These are phyloP conservation scores for Paraphaeosphaeria minitans DNA, from an alignment of 2,329 filamentous ascomycete genomes.

Conservation along the genomic window DNA sequence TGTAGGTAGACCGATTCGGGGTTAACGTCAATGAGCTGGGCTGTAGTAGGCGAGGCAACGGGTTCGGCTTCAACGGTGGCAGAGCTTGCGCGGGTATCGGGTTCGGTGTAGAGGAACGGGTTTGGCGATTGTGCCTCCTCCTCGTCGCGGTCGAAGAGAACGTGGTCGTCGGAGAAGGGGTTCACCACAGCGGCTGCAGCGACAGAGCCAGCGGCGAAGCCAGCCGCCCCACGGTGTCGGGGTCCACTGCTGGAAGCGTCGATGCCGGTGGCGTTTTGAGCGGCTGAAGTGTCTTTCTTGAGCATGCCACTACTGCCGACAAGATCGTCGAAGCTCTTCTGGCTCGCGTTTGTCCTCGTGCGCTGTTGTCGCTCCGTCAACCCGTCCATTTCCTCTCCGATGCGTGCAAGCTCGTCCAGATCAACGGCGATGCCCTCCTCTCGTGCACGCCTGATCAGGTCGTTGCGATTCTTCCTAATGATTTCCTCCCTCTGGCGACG, in stretches of 20 bases:
- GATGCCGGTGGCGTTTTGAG: slow-evolving; percentile 28
- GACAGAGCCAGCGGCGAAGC: slow-evolving; percentile 48
- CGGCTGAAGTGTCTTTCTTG: slow-evolving; percentile 27
- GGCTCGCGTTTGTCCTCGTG: slow-evolving; percentile 16
- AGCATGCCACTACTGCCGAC: slow-evolving; percentile 50
- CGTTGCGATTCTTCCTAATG: slow-evolving; percentile 41
- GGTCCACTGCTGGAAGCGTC: slow-evolving; percentile 25
- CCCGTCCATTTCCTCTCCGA: slow-evolving; percentile 38
- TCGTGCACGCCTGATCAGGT: slow-evolving; percentile 42
- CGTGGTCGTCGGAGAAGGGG: slow-evolving; percentile 52
- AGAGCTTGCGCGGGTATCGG: slow-evolving; percentile 33
- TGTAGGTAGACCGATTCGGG: slow-evolving; percentile 26
- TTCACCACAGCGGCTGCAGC: slow-evolving; percentile 44
- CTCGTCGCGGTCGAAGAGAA: slow-evolving; percentile 47
- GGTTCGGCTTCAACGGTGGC: slow-evolving; percentile 33
- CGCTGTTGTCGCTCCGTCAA: slow-evolving; percentile 23
- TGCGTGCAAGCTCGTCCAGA: slow-evolving; percentile 45
- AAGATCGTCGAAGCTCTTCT: slow-evolving; percentile 47
- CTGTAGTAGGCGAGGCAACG: slow-evolving; percentile 17
- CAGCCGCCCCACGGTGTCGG: slow-evolving; percentile 40
- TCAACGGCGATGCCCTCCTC: slow-evolving; percentile 51
- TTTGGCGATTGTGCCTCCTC: slow-evolving; percentile 38
- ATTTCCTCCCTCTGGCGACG: slow-evolving; percentile 36
- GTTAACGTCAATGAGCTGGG: slow-evolving; percentile 41
- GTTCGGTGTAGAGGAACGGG: slow-evolving; percentile 33